A percentile compares a stretch with the other conserved stretches of the same genome.
phyloP scores from a whole-genome alignment of 2,329 filamentous ascomycete genomes.

The Alternaria brassicicola region DNA sequence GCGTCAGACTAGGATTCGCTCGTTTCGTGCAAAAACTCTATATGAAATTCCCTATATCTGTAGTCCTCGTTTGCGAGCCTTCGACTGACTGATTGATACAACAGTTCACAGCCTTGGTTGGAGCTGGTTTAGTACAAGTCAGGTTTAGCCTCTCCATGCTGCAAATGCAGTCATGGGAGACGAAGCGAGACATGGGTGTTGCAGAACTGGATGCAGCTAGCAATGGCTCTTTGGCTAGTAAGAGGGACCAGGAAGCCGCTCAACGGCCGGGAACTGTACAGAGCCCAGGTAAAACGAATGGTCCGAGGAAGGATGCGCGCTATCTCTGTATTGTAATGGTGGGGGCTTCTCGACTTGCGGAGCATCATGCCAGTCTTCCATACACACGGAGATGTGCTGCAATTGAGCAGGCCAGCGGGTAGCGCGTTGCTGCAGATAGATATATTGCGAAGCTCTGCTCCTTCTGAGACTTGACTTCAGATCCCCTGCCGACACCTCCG shows the following conservation, averaged over 20 bases:
- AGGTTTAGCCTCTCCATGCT: neutral
- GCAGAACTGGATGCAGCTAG: neutral
- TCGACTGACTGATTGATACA: neutral
- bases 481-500: neutral
- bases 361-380: neutral
- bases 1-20: neutral
- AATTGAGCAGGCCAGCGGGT: neutral
- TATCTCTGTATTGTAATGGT: neutral
- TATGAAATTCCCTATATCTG: neutral
- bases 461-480: neutral
- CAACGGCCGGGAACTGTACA: neutral
- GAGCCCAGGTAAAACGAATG: neutral
- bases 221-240: neutral
- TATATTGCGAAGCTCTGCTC: neutral
- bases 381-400: neutral
- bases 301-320: neutral
- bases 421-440: neutral
- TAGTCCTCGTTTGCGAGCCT: neutral
- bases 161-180: neutral
- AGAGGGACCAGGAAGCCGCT: neutral
- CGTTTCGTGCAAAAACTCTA: neutral
- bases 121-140: neutral
- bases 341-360: neutral
- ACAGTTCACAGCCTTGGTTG: neutral
- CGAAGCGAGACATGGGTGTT: neutral